Percentiles rank a stretch among this genome's conserved stretches.
Evolutionary conservation across 352 stramenopile species (phyloP).

Genomic region (Pythium insidiosum): DNA sequence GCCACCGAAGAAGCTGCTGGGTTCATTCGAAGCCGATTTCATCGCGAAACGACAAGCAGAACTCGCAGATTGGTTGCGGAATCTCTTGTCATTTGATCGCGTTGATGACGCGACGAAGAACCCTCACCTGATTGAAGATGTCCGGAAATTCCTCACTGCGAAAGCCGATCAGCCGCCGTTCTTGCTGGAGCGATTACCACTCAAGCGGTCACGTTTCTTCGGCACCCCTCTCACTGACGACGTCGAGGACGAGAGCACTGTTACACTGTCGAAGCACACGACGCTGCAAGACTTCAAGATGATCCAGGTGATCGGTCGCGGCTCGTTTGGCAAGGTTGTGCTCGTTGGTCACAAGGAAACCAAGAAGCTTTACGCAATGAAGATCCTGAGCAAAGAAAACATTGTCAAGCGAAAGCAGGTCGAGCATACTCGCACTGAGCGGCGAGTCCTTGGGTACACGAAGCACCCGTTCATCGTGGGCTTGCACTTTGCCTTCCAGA

Average conservation of each 20-base stretch:
- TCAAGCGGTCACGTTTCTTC: constrained; percentile 63
- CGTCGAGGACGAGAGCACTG: constrained; percentile 27
- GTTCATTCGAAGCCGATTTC: constrained; percentile 78
- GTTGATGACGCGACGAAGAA: constrained; percentile 68
- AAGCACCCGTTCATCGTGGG: constrained; percentile 86
- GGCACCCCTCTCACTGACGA: constrained; percentile 53
- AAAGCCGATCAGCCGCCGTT: constrained; percentile 81
- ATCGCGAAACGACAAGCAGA: constrained; percentile 64
- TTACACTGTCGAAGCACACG: constrained; percentile 30
- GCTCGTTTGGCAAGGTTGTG: constrained; percentile 89
- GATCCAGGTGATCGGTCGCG: constrained; percentile 87
- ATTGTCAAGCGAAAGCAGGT: constrained; percentile 88
- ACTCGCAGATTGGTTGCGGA: constrained; percentile 58
- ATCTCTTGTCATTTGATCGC: constrained; percentile 60
- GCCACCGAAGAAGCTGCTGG: constrained; percentile 79
- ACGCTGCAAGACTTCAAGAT: constrained; percentile 73
- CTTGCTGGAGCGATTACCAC: constrained; percentile 48
- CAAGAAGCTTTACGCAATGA: constrained; percentile 89
- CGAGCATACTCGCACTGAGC: constrained; percentile 83
- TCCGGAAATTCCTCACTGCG: constrained; percentile 71
- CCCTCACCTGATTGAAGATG: constrained; percentile 66
- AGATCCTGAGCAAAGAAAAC: constrained; percentile 88
- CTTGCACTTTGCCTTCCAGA: constrained; percentile 84
- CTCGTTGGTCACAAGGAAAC: constrained; percentile 80
- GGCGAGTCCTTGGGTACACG: constrained; percentile 76